Percentiles rank a stretch among this genome's conserved stretches.
Evolutionary conservation across 306 rosid species (phyloP).

Genomic region (Vigna hirtella): DNA sequence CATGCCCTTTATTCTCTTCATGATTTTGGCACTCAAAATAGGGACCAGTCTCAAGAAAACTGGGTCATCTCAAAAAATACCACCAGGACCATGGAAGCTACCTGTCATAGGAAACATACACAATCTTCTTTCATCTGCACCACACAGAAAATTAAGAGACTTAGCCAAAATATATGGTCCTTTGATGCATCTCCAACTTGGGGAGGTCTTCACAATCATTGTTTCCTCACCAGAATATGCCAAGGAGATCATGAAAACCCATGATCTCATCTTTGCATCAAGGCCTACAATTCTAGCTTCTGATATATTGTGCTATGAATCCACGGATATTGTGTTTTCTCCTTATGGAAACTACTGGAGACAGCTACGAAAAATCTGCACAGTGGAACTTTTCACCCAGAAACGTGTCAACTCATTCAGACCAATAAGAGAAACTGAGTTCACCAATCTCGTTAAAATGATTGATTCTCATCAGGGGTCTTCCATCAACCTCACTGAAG

Average conservation of each 20-base stretch:
- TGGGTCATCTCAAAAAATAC: background rate
- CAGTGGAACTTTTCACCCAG: background rate
- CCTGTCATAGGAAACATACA: conserved; percentile 43
- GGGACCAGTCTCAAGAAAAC: no score
- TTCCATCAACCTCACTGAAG: conserved; percentile 39
- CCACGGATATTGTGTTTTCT: conserved; percentile 11
- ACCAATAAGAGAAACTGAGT: conserved; percentile 45
- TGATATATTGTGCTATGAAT: background rate
- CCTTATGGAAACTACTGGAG: conserved; percentile 30
- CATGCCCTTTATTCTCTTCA: no score
- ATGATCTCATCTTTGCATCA: background rate
- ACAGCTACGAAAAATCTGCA: background rate
- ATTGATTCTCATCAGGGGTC: conserved; percentile 33
- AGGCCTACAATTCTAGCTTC: background rate
- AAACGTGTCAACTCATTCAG: background rate
- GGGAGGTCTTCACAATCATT: conserved; percentile 27
- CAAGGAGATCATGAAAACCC: background rate
- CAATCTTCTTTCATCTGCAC: background rate
- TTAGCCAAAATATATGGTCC: conserved; percentile 45
- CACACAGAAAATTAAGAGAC: conserved; percentile 45
- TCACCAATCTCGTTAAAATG: conserved; percentile 5
- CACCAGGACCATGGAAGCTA: conserved; percentile 37
- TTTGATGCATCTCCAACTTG: conserved; percentile 41
- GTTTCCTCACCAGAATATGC: conserved; percentile 53
- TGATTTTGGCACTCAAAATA: no score